These are phyloP conservation scores for Atkinsonella hypoxylon DNA, from an alignment of 2,329 filamentous ascomycete species.

Conservation along the genomic window DNA sequence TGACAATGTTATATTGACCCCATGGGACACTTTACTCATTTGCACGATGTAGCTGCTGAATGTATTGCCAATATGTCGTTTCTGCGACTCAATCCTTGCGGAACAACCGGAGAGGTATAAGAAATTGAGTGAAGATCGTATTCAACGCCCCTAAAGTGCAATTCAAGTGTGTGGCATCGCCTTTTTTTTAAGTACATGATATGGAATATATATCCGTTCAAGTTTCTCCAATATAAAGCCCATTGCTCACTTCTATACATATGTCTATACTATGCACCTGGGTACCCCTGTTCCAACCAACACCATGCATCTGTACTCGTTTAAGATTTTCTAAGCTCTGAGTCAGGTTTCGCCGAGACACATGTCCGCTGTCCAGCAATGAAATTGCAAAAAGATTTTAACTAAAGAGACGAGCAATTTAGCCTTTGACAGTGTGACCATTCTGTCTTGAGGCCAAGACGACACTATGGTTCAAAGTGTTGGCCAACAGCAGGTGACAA, in stretches of 20 bases:
- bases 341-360: too few relatives aligned
- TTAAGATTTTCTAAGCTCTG: too few relatives aligned
- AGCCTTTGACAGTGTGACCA: too few relatives aligned
- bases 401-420: too few relatives aligned
- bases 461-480: not conserved
- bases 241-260: not conserved
- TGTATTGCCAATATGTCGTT: too few relatives aligned
- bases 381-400: too few relatives aligned
- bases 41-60: too few relatives aligned
- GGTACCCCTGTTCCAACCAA: not conserved
- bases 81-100: too few relatives aligned
- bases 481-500: not conserved
- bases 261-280: not conserved
- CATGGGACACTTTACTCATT: too few relatives aligned
- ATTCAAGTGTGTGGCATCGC: not conserved
- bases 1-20: too few relatives aligned
- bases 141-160: not conserved
- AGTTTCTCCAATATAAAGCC: not conserved
- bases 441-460: too few relatives aligned
- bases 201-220: not conserved
- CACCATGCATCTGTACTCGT: too few relatives aligned
- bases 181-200: constrained; percentile 2
- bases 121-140: constrained; percentile 3
- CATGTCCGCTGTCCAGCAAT: not conserved
- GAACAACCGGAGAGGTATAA: not conserved